Conservation (phyloP, 495 filamentous ascomycete genomes). For the Cladorrhinum samala region DNA sequence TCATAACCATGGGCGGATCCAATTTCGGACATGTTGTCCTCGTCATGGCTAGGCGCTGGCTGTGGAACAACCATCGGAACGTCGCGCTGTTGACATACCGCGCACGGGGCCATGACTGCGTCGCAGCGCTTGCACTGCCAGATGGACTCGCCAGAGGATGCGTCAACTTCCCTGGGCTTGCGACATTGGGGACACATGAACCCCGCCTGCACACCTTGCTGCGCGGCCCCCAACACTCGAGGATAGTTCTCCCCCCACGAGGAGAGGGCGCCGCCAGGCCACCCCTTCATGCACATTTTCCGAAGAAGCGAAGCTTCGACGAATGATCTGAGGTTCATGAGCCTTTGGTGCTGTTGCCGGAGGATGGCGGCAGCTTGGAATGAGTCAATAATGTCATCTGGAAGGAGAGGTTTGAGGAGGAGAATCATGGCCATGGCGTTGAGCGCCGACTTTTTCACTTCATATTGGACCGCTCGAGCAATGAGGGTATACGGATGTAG, state of each 20-base stretch:
- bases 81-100: slow-evolving; percentile 39
- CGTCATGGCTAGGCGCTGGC: background rate
- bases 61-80: slow-evolving; percentile 15
- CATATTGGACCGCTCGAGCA: slow-evolving; percentile 41
- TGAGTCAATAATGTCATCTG: slow-evolving; percentile 41
- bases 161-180: slow-evolving; percentile 48
- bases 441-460: slow-evolving; percentile 38
- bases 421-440: slow-evolving; percentile 48
- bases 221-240: slow-evolving; percentile 52
- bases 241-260: slow-evolving; percentile 47
- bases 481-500: slow-evolving; percentile 46
- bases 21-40: no score
- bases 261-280: slow-evolving; percentile 34
- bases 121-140: slow-evolving; percentile 47
- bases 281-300: slow-evolving; percentile 53
- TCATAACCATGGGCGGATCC: no score
- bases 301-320: slow-evolving; percentile 63
- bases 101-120: slow-evolving; percentile 38
- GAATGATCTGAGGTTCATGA: slow-evolving; percentile 58
- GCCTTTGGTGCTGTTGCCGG: slow-evolving; percentile 57
- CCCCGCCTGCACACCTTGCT: slow-evolving; percentile 39
- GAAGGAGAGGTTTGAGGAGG: slow-evolving; percentile 45
- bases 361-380: slow-evolving; percentile 50
- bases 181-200: slow-evolving; percentile 48
- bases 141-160: slow-evolving; percentile 25